Percentiles rank a stretch among this genome's conserved stretches.
phyloP scores from a whole-genome alignment of 2,329 filamentous ascomycete genomes.

The Drechslerella stenobrocha region DNA sequence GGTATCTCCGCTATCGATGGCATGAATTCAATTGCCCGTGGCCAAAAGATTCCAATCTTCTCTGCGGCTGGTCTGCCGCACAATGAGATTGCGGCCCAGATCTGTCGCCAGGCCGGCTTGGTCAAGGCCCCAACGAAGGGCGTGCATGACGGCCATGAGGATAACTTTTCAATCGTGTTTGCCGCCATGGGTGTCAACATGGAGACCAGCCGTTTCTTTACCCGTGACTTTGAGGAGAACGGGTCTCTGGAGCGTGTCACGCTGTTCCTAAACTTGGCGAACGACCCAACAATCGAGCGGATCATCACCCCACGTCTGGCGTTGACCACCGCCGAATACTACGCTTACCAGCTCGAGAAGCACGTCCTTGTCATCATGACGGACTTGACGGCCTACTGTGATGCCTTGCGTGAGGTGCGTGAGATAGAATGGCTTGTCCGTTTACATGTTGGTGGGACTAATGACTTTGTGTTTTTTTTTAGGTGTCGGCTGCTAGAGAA shows the following conservation, averaged over 20 bases:
- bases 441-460: neutral
- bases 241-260: conserved; percentile 97
- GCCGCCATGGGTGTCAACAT: conserved; percentile 99
- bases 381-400: conserved; percentile 96
- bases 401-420: conserved; percentile 80
- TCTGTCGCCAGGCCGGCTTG: conserved; percentile 93
- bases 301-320: conserved; percentile 99
- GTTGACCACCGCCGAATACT: conserved; percentile 98
- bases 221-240: conserved; percentile 97
- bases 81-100: conserved; percentile 99
- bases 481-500: conserved; percentile 90
- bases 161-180: conserved; percentile 99
- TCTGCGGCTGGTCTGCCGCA: conserved; percentile 96
- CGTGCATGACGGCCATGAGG: conserved; percentile 92
- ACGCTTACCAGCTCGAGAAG: conserved; percentile 99
- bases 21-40: conserved; percentile 77
- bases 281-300: conserved; percentile 95
- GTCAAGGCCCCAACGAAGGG: conserved; percentile 88
- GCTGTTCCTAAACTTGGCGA: conserved; percentile 97
- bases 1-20: conserved; percentile 78
- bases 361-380: conserved; percentile 98
- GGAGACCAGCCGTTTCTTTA: conserved; percentile 98
- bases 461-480: too few relatives aligned
- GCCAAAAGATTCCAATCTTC: conserved; percentile 99
- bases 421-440: neutral